A percentile compares a stretch with the other conserved stretches of the same genome.
These are phyloP conservation scores for Chlorociboria aeruginascens DNA, from an alignment of 495 filamentous ascomycete species.

Conservation along the genomic window DNA sequence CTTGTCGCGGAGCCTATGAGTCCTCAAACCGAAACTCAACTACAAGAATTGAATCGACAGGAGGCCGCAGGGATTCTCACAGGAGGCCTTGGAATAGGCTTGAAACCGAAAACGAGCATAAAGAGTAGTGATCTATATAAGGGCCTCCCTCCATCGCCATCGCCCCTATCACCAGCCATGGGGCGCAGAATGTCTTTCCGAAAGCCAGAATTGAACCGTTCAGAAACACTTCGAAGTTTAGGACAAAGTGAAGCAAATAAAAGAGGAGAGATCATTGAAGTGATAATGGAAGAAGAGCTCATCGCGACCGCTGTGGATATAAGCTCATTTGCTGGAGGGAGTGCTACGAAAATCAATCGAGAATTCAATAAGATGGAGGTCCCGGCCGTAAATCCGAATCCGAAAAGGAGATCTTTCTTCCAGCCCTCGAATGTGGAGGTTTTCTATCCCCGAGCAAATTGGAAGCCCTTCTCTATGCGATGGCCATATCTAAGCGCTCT, in stretches of 20 bases:
- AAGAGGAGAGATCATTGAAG: constrained; percentile 36
- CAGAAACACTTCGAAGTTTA: constrained; percentile 27
- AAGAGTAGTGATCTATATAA: constrained; percentile 30
- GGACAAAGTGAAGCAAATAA: constrained; percentile 40
- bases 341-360: neutral
- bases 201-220: constrained; percentile 16
- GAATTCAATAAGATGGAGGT: constrained; percentile 3
- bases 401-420: neutral
- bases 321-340: constrained; percentile 21
- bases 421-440: constrained; percentile 23
- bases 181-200: constrained; percentile 17
- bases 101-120: constrained; percentile 26
- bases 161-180: constrained; percentile 13
- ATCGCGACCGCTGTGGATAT: constrained; percentile 22
- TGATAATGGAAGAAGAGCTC: constrained; percentile 30
- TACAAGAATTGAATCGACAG: constrained; percentile 4
- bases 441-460: constrained; percentile 51
- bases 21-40: constrained; percentile 9
- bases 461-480: constrained; percentile 62
- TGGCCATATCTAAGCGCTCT: constrained; percentile 48
- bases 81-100: constrained; percentile 35
- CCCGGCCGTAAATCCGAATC: neutral
- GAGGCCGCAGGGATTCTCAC: constrained; percentile 35
- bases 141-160: constrained; percentile 19
- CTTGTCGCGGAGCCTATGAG: constrained; percentile 12